phyloP scores from a whole-genome alignment of 768 basidiomycete species.

The Boletales sp. region DNA sequence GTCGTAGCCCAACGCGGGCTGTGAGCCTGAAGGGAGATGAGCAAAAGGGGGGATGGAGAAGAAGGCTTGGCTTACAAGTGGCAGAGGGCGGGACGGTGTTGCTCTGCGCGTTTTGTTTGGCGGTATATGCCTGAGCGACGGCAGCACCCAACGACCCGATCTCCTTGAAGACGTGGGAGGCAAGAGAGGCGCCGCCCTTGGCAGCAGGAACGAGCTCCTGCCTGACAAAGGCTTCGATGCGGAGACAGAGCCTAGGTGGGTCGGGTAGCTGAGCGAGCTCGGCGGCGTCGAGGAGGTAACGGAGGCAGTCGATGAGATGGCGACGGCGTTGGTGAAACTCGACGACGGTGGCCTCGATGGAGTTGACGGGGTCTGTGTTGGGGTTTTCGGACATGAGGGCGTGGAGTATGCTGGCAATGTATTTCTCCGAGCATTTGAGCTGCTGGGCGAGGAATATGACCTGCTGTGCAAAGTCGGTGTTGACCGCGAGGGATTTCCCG shows the following conservation, averaged over 20 bases:
- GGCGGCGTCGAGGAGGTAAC: constrained; percentile 62
- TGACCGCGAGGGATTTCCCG: constrained; percentile 67
- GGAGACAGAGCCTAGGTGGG: constrained; percentile 45
- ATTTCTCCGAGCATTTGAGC: constrained; percentile 79
- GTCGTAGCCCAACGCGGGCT: constrained; percentile 57
- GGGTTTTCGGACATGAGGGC: constrained; percentile 61
- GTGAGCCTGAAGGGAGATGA: constrained; percentile 32
- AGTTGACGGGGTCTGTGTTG: constrained; percentile 53
- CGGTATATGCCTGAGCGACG: constrained; percentile 51
- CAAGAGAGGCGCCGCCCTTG: constrained; percentile 40
- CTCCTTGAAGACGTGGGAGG: constrained; percentile 56
- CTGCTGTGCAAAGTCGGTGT: constrained; percentile 76
- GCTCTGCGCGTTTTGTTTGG: constrained; percentile 56
- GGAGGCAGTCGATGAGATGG: constrained; percentile 66
- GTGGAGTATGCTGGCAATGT: constrained; percentile 67
- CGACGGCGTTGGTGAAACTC: constrained; percentile 69
- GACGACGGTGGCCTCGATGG: constrained; percentile 62
- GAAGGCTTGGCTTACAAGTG: constrained; percentile 40
- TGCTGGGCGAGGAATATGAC: constrained; percentile 76
- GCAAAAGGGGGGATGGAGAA: not conserved
- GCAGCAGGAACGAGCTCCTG: constrained; percentile 48
- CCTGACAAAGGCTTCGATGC: constrained; percentile 53
- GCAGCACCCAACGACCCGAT: constrained; percentile 56
- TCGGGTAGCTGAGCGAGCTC: constrained; percentile 44
- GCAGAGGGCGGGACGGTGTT: constrained; percentile 55